Percentiles rank a stretch among this genome's conserved stretches.
phyloP scores from a whole-genome alignment of 2,329 filamentous ascomycete species.

The Hortaea sp. region DNA sequence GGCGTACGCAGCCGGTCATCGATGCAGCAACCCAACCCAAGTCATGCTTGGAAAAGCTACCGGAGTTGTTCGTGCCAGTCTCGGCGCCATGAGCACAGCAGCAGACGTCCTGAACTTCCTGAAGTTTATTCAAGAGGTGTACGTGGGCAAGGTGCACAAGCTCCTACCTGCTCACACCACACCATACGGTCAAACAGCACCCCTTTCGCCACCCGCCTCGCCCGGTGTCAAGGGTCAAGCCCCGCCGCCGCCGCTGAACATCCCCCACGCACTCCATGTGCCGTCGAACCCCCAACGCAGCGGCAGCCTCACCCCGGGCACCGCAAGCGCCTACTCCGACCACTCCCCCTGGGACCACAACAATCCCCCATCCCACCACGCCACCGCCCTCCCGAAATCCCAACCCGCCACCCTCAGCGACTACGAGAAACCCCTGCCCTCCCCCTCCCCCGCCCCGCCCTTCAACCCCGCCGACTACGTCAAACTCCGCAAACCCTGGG shows the following conservation, averaged over 20 bases:
- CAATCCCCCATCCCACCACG: constrained; percentile 9
- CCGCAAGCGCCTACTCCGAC: constrained; percentile 7
- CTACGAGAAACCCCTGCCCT: constrained; percentile 7
- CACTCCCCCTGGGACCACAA: neutral
- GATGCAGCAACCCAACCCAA: constrained; percentile 46
- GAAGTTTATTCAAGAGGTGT: constrained; percentile 23
- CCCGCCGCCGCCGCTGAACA: constrained; percentile 8
- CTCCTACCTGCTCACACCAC: neutral
- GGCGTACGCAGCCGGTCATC: constrained; percentile 47
- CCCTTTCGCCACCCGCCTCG: constrained; percentile 5
- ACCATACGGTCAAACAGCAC: neutral
- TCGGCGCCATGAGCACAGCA: constrained; percentile 52
- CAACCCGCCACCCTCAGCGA: neutral
- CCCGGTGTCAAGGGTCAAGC: neutral
- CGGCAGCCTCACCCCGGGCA: constrained; percentile 7
- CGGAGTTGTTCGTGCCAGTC: constrained; percentile 50
- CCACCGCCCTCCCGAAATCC: constrained; percentile 5
- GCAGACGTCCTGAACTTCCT: constrained; percentile 55
- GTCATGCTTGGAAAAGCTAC: constrained; percentile 46
- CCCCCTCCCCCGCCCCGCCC: constrained; percentile 11
- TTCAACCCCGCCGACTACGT: constrained; percentile 24
- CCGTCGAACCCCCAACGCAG: neutral
- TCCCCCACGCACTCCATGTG: constrained; percentile 8
- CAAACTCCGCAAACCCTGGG: constrained; percentile 21
- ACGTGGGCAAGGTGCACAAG: constrained; percentile 12